Conservation (phyloP, 768 basidiomycete genomes). For the Leccinellum albellum region DNA sequence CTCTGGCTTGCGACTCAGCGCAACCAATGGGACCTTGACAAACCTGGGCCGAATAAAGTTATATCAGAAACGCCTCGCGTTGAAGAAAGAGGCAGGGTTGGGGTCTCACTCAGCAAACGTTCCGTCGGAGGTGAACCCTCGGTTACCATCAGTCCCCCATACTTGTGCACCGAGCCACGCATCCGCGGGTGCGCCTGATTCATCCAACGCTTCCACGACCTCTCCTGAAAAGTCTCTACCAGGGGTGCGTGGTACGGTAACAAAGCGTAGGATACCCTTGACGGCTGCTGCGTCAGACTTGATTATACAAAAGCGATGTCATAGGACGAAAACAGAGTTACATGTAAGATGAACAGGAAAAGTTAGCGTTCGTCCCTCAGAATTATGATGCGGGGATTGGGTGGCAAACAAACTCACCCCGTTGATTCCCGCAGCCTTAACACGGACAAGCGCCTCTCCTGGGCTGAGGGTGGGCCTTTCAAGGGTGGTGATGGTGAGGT, state of each 20-base stretch:
- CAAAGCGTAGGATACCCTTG: slow-evolving; percentile 28
- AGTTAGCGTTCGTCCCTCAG: background rate
- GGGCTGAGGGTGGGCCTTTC: slow-evolving; percentile 25
- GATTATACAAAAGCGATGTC: too few relatives aligned
- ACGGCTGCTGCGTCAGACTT: slow-evolving; percentile 32
- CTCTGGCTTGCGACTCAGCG: slow-evolving; percentile 30
- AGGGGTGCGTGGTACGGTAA: slow-evolving; percentile 30
- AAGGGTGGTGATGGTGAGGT: slow-evolving; percentile 21
- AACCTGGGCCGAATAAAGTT: slow-evolving; percentile 14
- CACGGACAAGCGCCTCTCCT: slow-evolving; percentile 32
- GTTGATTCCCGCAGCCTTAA: slow-evolving; percentile 34
- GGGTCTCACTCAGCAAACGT: slow-evolving; percentile 33
- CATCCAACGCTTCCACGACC: slow-evolving; percentile 31
- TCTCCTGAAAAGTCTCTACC: slow-evolving; percentile 35
- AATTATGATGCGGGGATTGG: background rate
- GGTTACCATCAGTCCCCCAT: slow-evolving; percentile 33
- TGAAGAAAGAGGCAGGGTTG: background rate
- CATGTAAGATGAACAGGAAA: background rate
- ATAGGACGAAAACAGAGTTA: background rate
- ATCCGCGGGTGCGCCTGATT: slow-evolving; percentile 11
- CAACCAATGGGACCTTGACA: slow-evolving; percentile 26
- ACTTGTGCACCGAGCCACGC: slow-evolving; percentile 30
- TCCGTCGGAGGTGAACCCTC: slow-evolving; percentile 32
- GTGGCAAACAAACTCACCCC: slow-evolving; percentile 20
- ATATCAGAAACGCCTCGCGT: background rate